A percentile compares a stretch with the other conserved stretches of the same genome.
phyloP scores from a whole-genome alignment of 176 grass and related monocot species.

The Cocos nucifera region DNA sequence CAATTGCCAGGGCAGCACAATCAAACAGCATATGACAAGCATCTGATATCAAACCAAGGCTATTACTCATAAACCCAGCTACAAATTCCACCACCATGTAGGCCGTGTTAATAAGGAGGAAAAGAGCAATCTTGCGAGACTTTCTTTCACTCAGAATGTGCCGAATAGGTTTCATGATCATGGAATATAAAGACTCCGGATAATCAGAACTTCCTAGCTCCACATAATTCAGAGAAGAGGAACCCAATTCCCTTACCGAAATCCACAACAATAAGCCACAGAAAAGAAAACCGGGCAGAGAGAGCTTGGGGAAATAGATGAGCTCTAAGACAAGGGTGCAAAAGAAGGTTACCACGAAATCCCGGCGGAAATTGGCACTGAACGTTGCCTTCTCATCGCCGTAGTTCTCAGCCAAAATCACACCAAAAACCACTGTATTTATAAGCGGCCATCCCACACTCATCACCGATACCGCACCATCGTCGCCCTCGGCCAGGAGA shows the following conservation, averaged over 20 bases:
- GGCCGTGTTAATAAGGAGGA: slow-evolving; percentile 73
- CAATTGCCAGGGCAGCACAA: slow-evolving; percentile 83
- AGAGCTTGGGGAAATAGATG: slow-evolving; percentile 81
- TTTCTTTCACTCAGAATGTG: slow-evolving; percentile 83
- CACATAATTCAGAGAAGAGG: slow-evolving; percentile 35
- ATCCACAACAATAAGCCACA: slow-evolving; percentile 74
- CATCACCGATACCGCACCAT: slow-evolving; percentile 15
- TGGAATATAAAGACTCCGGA: slow-evolving; percentile 43
- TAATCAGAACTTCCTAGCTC: slow-evolving; percentile 45
- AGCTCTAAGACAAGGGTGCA: slow-evolving; percentile 79
- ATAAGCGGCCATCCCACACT: slow-evolving; percentile 60
- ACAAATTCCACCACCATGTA: slow-evolving; percentile 96
- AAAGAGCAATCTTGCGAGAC: slow-evolving; percentile 80
- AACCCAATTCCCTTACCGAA: slow-evolving; percentile 42
- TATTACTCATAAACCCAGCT: slow-evolving; percentile 91
- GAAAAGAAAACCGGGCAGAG: slow-evolving; percentile 57
- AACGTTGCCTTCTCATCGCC: slow-evolving; percentile 39
- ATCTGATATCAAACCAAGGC: slow-evolving; percentile 85
- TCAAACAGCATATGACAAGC: slow-evolving; percentile 99
- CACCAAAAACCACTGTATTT: slow-evolving; percentile 54
- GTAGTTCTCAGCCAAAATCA: slow-evolving; percentile 37
- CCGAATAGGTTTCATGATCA: slow-evolving; percentile 54
- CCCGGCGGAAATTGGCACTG: slow-evolving; percentile 35
- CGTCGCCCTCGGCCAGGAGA: slow-evolving; percentile 16
- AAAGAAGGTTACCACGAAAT: slow-evolving; percentile 60